These are phyloP conservation scores for Fragaria ananassa DNA, from an alignment of 306 rosid genomes.

Conservation along the genomic window DNA sequence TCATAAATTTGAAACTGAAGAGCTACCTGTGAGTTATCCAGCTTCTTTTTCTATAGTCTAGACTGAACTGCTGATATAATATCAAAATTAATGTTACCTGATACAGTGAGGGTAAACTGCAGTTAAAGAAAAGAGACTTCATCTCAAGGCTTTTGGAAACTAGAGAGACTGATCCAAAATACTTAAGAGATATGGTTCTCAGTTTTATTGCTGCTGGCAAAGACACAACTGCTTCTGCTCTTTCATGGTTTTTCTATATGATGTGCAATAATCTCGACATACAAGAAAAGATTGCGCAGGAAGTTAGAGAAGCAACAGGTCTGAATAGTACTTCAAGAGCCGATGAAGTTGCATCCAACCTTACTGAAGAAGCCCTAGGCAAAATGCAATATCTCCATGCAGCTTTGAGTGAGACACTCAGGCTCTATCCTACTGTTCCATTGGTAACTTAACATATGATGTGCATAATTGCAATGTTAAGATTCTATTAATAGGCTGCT, in stretches of 20 bases:
- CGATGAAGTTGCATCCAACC: background rate
- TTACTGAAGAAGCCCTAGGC: background rate
- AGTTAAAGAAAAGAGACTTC: background rate
- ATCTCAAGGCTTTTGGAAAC: background rate
- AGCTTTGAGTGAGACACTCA: background rate
- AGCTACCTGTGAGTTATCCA: background rate
- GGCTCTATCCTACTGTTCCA: background rate
- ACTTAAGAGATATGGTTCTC: background rate
- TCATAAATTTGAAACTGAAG: background rate
- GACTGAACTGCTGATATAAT: background rate
- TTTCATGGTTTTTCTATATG: background rate
- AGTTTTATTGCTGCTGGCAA: background rate
- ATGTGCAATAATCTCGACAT: background rate
- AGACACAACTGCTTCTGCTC: background rate
- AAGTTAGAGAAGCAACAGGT: background rate
- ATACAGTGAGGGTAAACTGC: background rate
- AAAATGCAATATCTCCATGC: conserved; percentile 1
- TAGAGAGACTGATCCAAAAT: background rate
- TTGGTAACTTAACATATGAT: background rate
- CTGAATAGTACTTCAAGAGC: background rate
- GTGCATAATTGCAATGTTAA: background rate
- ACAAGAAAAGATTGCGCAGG: background rate
- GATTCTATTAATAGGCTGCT: background rate
- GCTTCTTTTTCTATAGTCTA: background rate
- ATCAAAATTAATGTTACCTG: background rate